Evolutionary conservation across 2,329 filamentous ascomycete genomes (phyloP), one percentile per base, ranked within the genome.

Genomic region (Venturia nashicola): DNA sequence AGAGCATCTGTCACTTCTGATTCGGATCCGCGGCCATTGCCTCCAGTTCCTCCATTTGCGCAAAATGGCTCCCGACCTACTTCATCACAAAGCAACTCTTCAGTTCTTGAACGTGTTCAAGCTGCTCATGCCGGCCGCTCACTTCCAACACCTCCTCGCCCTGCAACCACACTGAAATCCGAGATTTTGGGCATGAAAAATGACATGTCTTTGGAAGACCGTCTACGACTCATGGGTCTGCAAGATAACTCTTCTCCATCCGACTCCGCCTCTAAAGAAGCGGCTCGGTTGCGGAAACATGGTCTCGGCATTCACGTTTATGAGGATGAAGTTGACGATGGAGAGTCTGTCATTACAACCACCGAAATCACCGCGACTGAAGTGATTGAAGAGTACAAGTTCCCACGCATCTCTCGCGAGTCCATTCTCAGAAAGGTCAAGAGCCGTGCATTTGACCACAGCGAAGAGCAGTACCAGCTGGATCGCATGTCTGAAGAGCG

Each of bases 371-470:
- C 40, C 5, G n/a, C 63, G 2, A 42, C 18, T 16, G 62, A 63
- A 51, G 48, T 34, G 20, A 55, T 34, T 40, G 61, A 60, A 32
- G 39, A 74, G 9, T 88, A 87, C 69, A 81, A 88, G 67, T 77
- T 88, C 16, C 90, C 89, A 12, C 88, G 88, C 63, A 96, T 97
- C 71, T 97, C 93, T 9, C 85, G 93, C 44, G 94, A 97, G 73
- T 96, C 92, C 0, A 97, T 97, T 69, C 79, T 97, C 69, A 87
- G 90, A 62, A 91, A 93, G 67, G 87, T 97, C 64, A 90, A 94
- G 72, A 90, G 74, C 73, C 78, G 74, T 66, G 55, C 36, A 18
- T 62, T 61, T 32, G 63, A 62, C 27, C 43, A 67, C 65, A 80
- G 85, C 63, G 84, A 86, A 4, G 83, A 86, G 65, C 86, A 84